Base-by-base conservation (phyloP, 2,329 filamentous ascomycete species). In the Zopfia rhizophila region DNA sequence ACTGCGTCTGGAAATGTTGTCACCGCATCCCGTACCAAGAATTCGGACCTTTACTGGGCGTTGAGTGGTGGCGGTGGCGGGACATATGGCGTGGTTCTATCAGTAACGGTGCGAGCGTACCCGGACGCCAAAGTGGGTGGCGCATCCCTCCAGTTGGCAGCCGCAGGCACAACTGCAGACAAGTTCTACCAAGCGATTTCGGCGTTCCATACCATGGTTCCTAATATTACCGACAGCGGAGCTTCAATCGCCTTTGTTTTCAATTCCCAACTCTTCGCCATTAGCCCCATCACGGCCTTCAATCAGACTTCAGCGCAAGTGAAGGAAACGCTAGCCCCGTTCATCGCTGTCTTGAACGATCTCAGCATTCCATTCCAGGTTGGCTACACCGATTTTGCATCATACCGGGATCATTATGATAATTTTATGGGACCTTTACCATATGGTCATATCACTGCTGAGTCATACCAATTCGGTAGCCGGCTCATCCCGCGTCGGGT, bases 1-100 rank as follows among this genome's bases (percentile, higher is more conserved):
- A 59, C 57, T 7, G 38, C 53, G 7, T 35, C 46, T 27, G 61
- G 59, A 7, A 25, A 50, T 19, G 28, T 52, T 12, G 11, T 54
- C 13, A 55, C 39, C 6, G 57, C 59, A 4, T 55, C 51, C 10
- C 38, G 44, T 12, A 31, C 24, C 3, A 21, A 40, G 7, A 40
- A 60, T 31, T 5, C 45, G 5, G 61, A 66, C 22, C 46, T 61
- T 8, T 64, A 51, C 44, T 65, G 61, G 61, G 61, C 61, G 5
- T 39, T 65, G 5, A 31, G 37, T 8, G 61, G 61, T 10, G 61
- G 61, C 10, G 58, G 61, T 4, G 24, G 30, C 1, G 48, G 50
- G 12, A 56, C 57, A 0, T 66, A 45, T 30, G 62, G 43, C 7
- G 43, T 56, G 4, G 62, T 58, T 6, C 14, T 55, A 5, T 42